Base-by-base conservation (phyloP, 106 monocot genomes). In the Triglochin maritima region DNA sequence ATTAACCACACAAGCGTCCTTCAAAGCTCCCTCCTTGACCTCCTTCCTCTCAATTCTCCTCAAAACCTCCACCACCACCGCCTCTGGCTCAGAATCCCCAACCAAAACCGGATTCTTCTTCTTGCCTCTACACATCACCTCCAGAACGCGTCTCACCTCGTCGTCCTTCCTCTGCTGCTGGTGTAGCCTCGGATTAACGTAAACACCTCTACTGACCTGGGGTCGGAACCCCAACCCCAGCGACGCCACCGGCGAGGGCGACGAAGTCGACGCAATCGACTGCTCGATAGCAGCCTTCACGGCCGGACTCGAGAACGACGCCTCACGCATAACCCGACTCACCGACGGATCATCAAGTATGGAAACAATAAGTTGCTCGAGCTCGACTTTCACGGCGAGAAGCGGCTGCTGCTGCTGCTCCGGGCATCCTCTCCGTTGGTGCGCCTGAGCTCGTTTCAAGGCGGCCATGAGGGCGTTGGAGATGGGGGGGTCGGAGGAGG, bases 381-480 rank as follows among this genome's bases (percentile, higher is more conserved):
- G 76, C 75, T 91, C 87, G 5, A 91, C 87, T 76, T 87, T 91
- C 45, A 91, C 82, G 11, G 91, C 91, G 47, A 91, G 73, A 11
- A 91, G 69, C 44, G 90, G 90, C 67, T 80, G 82, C 74, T 91
- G 91, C 77, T 88, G 85, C 65, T 81, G 81, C 68, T 94, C 93
- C 0, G 83, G 80, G 78, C 83, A 84, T 2, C 87, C 94, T 11
- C 84, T 77, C 13, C 86, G 79, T 69, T 84, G 86, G 75, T 89
- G 86, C 3, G 93, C 93, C 72, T 94, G 89, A 56, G 93, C 93
- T 17, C 93, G 74, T 79, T 94, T 94, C 49, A 94, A 73, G 7
- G 89, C 86, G n/a, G 94, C 94, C 73, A 85, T 79, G 50, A 94
- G 82, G 4, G 94, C 86, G 67, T 94, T 94, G 43, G 89, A 86